phyloP scores from a whole-genome alignment of 2,329 filamentous ascomycete genomes.

The Monilinia laxa region DNA sequence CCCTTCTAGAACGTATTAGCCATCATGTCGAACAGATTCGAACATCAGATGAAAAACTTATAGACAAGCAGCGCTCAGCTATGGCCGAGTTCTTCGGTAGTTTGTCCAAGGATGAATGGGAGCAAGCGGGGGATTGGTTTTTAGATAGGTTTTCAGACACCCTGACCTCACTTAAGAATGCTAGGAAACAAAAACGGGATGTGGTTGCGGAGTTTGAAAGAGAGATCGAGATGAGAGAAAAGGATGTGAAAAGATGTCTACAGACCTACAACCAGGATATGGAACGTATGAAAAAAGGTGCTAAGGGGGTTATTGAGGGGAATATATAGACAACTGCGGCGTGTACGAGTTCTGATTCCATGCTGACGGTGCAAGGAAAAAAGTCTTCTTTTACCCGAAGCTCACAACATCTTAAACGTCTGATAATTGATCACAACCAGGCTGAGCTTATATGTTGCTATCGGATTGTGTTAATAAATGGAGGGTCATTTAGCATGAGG shows the following conservation, averaged over 20 bases:
- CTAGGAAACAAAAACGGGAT: conserved; percentile 34
- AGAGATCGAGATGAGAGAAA: conserved; percentile 36
- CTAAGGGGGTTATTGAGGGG: conserved; percentile 27
- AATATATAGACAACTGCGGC: conserved; percentile 2
- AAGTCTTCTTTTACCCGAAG: neutral
- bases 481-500: neutral
- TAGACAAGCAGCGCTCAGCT: neutral
- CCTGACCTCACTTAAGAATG: conserved; percentile 31
- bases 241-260: conserved; percentile 32
- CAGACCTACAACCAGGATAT: conserved; percentile 31
- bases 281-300: conserved; percentile 35
- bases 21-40: conserved; percentile 3
- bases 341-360: neutral
- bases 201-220: conserved; percentile 33
- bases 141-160: conserved; percentile 33
- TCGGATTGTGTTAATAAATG: neutral
- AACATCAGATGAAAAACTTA: neutral
- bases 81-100: conserved; percentile 31
- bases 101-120: conserved; percentile 38
- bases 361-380: neutral
- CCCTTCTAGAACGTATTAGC: conserved; percentile 13
- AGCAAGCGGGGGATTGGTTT: conserved; percentile 39
- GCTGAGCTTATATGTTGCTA: neutral
- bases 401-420: neutral
- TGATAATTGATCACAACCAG: neutral